These are phyloP conservation scores for Cordyceps militaris DNA, from an alignment of 2,329 filamentous ascomycete species.

Conservation along the genomic window DNA sequence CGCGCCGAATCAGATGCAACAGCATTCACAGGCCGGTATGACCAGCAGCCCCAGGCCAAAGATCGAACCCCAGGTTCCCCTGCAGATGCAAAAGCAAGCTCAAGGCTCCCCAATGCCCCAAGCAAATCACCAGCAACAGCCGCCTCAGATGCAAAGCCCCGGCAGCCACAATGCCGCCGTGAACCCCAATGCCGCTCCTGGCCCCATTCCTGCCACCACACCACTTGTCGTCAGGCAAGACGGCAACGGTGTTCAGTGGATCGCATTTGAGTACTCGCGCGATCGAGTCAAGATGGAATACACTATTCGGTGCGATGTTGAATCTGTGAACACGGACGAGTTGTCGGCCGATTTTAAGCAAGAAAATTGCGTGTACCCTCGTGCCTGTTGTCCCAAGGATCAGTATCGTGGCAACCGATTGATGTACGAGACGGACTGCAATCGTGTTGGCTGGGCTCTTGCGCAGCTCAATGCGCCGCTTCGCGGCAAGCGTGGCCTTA, in stretches of 20 bases:
- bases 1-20: conserved; percentile 50
- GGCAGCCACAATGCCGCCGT: conserved; percentile 42
- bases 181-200: conserved; percentile 86
- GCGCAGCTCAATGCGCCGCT: conserved; percentile 88
- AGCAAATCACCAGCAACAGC: conserved; percentile 30
- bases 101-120: conserved; percentile 24
- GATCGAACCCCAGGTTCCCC: conserved; percentile 54
- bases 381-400: conserved; percentile 90
- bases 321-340: conserved; percentile 87
- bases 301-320: conserved; percentile 94
- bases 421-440: conserved; percentile 97
- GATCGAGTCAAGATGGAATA: conserved; percentile 99
- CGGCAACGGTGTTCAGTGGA: conserved; percentile 96
- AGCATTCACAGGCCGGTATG: conserved; percentile 50
- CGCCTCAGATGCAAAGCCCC: conserved; percentile 33
- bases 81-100: conserved; percentile 49
- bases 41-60: conserved; percentile 56
- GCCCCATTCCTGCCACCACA: conserved; percentile 93
- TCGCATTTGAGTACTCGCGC: conserved; percentile 94
- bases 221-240: conserved; percentile 91
- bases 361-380: conserved; percentile 95
- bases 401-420: conserved; percentile 93
- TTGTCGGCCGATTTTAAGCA: conserved; percentile 87
- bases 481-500: conserved; percentile 87
- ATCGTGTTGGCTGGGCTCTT: conserved; percentile 98